phyloP scores from a whole-genome alignment of 805 yeast species.

The Metschnikowia noctiluminum region DNA sequence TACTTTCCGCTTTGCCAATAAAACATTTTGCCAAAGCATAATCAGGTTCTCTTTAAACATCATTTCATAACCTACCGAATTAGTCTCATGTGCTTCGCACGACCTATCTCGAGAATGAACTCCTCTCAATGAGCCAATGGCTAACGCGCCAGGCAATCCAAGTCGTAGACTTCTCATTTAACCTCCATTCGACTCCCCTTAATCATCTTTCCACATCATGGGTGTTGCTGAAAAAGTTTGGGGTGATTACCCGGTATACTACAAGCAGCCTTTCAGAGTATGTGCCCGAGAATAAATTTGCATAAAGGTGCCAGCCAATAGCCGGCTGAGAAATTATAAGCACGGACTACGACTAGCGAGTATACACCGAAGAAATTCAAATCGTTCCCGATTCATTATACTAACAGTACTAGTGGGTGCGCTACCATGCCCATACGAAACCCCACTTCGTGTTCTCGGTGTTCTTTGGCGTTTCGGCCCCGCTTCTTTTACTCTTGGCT shows the following conservation, averaged over 20 bases:
- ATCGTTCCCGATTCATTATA: neutral
- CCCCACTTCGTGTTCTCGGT: constrained; percentile 72
- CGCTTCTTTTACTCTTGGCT: constrained; percentile 57
- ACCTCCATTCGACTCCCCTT: neutral
- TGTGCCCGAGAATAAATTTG: constrained; percentile 24
- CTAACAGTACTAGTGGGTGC: constrained; percentile 50
- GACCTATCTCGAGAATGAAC: constrained; percentile 8
- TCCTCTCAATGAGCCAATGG: neutral
- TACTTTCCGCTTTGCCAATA: too few relatives aligned
- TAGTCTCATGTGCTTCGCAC: constrained; percentile 1
- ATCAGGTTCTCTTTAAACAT: too few relatives aligned
- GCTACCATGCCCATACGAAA: constrained; percentile 71
- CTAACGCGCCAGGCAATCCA: neutral
- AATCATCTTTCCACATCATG: constrained; percentile 4
- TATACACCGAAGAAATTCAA: neutral
- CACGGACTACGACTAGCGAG: neutral
- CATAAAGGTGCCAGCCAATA: neutral
- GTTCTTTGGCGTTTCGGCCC: constrained; percentile 64
- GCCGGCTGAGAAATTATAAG: neutral
- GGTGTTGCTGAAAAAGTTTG: constrained; percentile 38
- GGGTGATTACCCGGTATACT: constrained; percentile 56
- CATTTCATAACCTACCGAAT: too few relatives aligned
- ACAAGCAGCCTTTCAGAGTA: constrained; percentile 61
- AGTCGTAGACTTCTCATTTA: neutral
- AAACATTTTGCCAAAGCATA: too few relatives aligned